Evolutionary conservation across 305 asterid species (phyloP).

Genomic region (Nicotiana rustica): DNA sequence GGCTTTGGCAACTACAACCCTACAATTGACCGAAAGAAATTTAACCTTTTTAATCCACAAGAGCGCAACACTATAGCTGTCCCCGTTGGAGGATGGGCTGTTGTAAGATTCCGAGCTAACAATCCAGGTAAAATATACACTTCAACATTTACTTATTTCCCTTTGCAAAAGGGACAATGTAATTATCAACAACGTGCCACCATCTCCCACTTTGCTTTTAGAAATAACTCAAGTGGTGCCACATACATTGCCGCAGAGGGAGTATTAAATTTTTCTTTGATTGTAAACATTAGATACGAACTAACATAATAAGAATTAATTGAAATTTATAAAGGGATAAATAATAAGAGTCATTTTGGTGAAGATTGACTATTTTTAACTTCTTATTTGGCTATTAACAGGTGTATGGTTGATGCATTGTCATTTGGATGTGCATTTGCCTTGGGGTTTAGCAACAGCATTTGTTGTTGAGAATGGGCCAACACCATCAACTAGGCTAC

Average conservation of each 20-base stretch:
- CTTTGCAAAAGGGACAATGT: not conserved
- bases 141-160: not conserved
- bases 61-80: slow-evolving; percentile 31
- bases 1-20: slow-evolving; percentile 37
- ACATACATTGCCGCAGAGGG: no score
- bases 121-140: slow-evolving; percentile 30
- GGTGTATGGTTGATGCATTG: slow-evolving; percentile 36
- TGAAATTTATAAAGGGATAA: not conserved
- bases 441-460: slow-evolving; percentile 35
- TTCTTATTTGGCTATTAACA: not conserved
- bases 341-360: not conserved
- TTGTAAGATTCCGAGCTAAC: slow-evolving; percentile 34
- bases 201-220: no score
- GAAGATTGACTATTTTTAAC: not conserved
- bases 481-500: slow-evolving; percentile 29
- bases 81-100: slow-evolving; percentile 36
- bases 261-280: not conserved
- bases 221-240: no score
- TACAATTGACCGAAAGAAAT: not conserved
- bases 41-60: slow-evolving; percentile 34
- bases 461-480: slow-evolving; percentile 37
- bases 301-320: not conserved
- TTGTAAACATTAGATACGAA: not conserved
- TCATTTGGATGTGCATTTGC: slow-evolving; percentile 33
- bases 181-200: not conserved